Evolutionary conservation across 208 protist genomes (phyloP).

Genomic region (Lotmaria passim): DNA sequence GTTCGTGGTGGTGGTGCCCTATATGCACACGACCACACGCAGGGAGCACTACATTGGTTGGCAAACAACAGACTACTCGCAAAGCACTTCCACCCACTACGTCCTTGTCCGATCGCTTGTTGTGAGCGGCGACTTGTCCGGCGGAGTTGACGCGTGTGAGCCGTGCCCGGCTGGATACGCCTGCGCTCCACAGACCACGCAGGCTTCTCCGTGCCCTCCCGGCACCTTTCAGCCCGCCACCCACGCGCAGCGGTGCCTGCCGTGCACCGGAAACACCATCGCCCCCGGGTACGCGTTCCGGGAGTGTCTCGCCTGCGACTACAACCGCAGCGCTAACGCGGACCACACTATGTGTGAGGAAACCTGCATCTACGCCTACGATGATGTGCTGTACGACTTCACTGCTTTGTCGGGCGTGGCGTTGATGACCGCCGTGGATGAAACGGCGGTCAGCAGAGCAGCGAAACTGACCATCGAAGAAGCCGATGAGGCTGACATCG

Average conservation of each 20-base stretch:
- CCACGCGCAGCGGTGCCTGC: neutral
- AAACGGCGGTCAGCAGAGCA: neutral
- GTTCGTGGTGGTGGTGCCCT: neutral
- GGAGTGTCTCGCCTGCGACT: neutral
- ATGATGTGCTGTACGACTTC: conserved; percentile 10
- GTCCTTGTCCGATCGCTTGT: conserved; percentile 10
- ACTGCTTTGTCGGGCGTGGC: neutral
- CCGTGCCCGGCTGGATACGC: conserved; percentile 17
- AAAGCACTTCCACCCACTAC: neutral
- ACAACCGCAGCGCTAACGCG: neutral
- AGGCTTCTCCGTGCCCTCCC: neutral
- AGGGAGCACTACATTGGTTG: conserved; percentile 1
- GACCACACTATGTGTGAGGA: neutral
- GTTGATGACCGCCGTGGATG: conserved; percentile 1
- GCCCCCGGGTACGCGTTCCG: conserved; percentile 21
- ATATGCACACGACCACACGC: neutral
- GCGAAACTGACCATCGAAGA: conserved; percentile 2
- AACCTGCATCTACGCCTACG: neutral
- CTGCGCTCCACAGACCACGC: neutral
- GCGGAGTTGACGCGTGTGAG: conserved; percentile 9
- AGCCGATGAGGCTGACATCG: neutral
- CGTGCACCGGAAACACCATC: neutral
- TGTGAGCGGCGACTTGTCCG: conserved; percentile 20
- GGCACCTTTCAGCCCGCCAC: conserved; percentile 14
- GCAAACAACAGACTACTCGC: neutral